Evolutionary conservation across 257 asterid species (phyloP).

Genomic region (Eucommia ulmoides): DNA sequence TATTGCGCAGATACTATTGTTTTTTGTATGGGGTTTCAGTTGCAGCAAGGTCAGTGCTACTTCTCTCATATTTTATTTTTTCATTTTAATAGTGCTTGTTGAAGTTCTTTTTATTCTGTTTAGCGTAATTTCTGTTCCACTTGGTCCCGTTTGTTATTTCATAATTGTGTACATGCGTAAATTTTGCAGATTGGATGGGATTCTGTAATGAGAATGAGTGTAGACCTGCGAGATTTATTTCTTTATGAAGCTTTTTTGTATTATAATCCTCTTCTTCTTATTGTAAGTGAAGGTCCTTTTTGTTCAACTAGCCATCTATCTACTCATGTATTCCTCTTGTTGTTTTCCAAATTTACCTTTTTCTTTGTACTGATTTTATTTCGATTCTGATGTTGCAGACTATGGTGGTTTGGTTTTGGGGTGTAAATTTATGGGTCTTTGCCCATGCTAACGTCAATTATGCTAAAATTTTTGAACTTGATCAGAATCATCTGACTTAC

Average conservation of each 20-base stretch:
- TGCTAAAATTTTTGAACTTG: background rate
- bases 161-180: background rate
- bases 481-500: background rate
- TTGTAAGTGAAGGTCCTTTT: too few relatives aligned
- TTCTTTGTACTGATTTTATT: background rate
- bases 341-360: too few relatives aligned
- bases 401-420: background rate
- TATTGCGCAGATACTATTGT: background rate
- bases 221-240: too few relatives aligned
- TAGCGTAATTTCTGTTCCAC: background rate
- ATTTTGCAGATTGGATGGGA: too few relatives aligned
- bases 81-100: background rate
- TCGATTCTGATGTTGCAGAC: background rate
- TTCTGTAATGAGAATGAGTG: too few relatives aligned
- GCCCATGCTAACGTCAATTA: background rate
- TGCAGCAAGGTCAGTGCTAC: background rate
- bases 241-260: too few relatives aligned
- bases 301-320: background rate
- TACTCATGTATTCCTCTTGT: background rate
- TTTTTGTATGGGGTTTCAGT: background rate
- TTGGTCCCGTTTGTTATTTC: background rate
- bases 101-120: background rate
- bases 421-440: background rate
- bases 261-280: too few relatives aligned
- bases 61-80: too few relatives aligned